Evolutionary conservation across 495 filamentous ascomycete species (phyloP).

Genomic region (Aspergillus affinis): DNA sequence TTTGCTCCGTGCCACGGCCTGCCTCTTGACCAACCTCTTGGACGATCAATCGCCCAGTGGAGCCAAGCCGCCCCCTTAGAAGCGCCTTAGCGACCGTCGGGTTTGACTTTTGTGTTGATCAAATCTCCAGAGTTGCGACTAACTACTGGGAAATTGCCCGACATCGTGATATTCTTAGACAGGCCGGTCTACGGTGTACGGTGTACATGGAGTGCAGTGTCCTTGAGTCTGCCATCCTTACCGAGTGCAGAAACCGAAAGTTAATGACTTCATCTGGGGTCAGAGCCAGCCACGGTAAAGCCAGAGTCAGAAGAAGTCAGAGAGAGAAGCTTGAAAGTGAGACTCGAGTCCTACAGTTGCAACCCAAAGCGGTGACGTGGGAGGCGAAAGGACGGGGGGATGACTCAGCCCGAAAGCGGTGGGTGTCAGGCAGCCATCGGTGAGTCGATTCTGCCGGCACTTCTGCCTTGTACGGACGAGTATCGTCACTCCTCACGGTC

Average conservation of each 20-base stretch:
- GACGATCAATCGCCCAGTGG: background rate
- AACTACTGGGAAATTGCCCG: background rate
- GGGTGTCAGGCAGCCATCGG: conserved; percentile 1
- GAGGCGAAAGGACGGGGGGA: background rate
- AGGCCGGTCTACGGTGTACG: too few species aligned
- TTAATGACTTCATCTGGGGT: background rate
- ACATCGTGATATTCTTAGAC: background rate
- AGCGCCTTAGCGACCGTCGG: background rate
- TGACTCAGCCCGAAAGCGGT: conserved; percentile 3
- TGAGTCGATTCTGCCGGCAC: conserved; percentile 6
- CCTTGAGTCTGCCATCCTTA: background rate
- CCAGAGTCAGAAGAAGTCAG: too few species aligned
- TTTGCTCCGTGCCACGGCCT: background rate
- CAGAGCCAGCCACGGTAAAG: too few species aligned
- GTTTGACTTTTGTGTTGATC: too few species aligned
- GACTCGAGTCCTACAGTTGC: too few species aligned
- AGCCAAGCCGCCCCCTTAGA: background rate
- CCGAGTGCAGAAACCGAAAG: background rate
- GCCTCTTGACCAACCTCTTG: background rate
- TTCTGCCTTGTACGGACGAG: background rate
- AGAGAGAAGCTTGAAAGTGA: too few species aligned
- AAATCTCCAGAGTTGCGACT: too few species aligned
- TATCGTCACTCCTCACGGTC: too few species aligned
- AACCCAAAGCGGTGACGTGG: background rate
- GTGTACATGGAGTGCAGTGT: too few species aligned